Percentiles rank a stretch among this genome's conserved stretches.
phyloP scores from a whole-genome alignment of 306 rosid genomes.

The Neltuma alba region DNA sequence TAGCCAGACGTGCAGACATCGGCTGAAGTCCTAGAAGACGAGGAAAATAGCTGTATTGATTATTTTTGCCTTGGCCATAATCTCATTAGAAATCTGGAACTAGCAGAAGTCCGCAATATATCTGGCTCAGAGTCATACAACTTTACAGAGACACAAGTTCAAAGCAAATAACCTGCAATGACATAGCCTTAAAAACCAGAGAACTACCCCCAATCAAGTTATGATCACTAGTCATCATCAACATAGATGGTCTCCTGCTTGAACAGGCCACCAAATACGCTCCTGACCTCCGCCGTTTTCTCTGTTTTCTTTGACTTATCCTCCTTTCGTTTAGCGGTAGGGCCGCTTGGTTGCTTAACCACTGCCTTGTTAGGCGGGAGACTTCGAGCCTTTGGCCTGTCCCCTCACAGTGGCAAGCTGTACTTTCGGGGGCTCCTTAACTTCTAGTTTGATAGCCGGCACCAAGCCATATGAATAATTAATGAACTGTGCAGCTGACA shows the following conservation, averaged over 20 bases:
- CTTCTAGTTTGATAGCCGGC: no score
- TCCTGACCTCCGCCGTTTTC: constrained; percentile 65
- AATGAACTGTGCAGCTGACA: no score
- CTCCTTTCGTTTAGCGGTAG: constrained; percentile 46
- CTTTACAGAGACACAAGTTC: constrained; percentile 33
- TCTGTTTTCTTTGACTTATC: constrained; percentile 44
- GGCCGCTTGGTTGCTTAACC: constrained; percentile 42
- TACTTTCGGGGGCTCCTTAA: no score
- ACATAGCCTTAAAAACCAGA: constrained; percentile 34
- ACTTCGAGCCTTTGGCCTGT: constrained; percentile 79
- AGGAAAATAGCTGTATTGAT: background rate
- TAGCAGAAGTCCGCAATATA: constrained; percentile 33
- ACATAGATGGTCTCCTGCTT: constrained; percentile 89
- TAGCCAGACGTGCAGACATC: background rate
- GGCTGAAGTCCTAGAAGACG: background rate
- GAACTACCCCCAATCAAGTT: constrained; percentile 24
- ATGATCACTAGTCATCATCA: constrained; percentile 73
- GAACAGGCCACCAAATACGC: constrained; percentile 88
- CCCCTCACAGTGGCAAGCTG: constrained; percentile 92
- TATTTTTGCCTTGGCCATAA: background rate
- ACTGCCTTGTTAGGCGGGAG: constrained; percentile 60
- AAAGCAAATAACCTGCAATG: background rate
- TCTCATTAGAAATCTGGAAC: constrained; percentile 22
- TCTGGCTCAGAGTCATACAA: constrained; percentile 26
- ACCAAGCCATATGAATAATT: no score